Evolutionary conservation across 2,329 filamentous ascomycete species (phyloP).

Genomic region (Pestalotiopsis fici): DNA sequence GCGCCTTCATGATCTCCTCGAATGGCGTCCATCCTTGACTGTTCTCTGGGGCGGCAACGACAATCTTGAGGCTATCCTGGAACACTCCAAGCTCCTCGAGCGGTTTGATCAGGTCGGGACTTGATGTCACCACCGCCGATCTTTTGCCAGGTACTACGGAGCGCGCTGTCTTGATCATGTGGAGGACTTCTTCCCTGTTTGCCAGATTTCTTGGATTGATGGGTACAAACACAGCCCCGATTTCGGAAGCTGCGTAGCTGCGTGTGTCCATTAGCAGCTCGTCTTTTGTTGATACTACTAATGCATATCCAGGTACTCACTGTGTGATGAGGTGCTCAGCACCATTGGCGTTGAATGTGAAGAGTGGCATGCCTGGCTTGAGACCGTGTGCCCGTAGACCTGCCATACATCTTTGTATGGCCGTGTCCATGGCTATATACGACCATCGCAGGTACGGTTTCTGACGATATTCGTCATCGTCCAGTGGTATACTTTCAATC

Average conservation of each 20-base stretch:
- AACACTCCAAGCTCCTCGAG: slow-evolving; percentile 2
- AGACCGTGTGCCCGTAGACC: neutral
- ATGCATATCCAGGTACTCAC: neutral
- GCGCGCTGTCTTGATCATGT: slow-evolving; percentile 4
- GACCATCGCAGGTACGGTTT: slow-evolving; percentile 8
- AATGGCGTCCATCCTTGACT: slow-evolving; percentile 4
- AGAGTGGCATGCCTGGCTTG: slow-evolving; percentile 1
- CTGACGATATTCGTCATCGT: slow-evolving; percentile 3
- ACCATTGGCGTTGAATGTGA: slow-evolving; percentile 5
- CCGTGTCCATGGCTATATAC: neutral
- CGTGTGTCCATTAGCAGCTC: neutral
- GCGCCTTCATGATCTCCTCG: neutral
- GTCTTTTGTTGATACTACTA: neutral
- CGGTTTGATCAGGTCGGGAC: neutral
- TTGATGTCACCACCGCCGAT: neutral
- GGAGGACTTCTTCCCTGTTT: slow-evolving; percentile 3
- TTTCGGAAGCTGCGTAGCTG: neutral
- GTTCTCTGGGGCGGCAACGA: neutral
- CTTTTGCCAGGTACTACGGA: neutral
- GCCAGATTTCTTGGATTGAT: slow-evolving; percentile 5
- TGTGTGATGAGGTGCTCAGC: neutral
- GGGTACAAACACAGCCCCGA: slow-evolving; percentile 1
- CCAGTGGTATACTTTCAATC: neutral
- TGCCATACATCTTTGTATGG: neutral
- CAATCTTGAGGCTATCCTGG: neutral